Conservation (phyloP, 2,329 filamentous ascomycete species). For the Phoma sp. region DNA sequence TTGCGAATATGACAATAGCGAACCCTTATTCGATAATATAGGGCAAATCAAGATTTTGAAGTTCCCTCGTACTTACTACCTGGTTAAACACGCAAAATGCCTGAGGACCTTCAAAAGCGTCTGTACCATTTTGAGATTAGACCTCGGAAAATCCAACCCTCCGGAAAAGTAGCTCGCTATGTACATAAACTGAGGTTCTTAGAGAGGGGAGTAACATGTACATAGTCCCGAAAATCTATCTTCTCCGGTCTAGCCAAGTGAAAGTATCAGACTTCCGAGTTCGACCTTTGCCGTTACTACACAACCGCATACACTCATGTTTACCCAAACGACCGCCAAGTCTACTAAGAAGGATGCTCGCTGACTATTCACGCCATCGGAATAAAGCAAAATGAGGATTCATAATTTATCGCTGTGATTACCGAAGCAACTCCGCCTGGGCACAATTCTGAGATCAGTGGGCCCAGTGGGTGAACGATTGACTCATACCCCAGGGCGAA, state of each 20-base stretch:
- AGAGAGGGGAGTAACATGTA: no score
- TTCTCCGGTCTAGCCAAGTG: background rate
- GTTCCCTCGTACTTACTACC: no score
- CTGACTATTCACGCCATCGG: background rate
- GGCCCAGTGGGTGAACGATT: background rate
- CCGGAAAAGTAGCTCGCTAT: no score
- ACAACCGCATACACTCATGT: background rate
- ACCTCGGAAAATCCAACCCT: no score
- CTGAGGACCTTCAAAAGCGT: no score
- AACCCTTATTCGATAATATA: no score
- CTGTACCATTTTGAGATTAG: no score
- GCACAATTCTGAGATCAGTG: constrained; percentile 1
- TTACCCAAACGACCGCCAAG: background rate
- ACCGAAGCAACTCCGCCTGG: constrained; percentile 9
- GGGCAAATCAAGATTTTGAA: no score
- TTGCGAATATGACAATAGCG: no score
- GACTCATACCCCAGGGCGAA: background rate
- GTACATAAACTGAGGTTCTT: no score
- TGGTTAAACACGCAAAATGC: no score
- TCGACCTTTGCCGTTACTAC: background rate
- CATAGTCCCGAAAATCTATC: no score
- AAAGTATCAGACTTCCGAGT: background rate
- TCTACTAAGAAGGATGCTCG: background rate
- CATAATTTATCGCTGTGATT: constrained; percentile 17
- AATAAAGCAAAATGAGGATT: constrained; percentile 13